phyloP scores from a whole-genome alignment of 331 rosid species.

The Phaseolus coccineus region DNA sequence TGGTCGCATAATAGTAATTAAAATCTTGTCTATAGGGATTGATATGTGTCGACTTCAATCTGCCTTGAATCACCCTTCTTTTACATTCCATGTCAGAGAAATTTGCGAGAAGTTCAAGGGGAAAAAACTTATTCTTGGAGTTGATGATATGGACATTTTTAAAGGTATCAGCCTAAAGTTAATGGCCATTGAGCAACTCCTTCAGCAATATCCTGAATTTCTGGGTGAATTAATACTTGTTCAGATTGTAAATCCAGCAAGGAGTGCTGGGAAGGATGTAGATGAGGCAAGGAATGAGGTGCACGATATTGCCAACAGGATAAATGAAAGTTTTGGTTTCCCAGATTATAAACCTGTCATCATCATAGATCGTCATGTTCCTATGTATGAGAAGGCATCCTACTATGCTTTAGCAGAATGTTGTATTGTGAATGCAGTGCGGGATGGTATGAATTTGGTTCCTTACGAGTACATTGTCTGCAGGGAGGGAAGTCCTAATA shows the following conservation, averaged over 20 bases:
- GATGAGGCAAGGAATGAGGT: slow-evolving; percentile 65
- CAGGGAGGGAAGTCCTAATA: slow-evolving; percentile 66
- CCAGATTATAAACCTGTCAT: slow-evolving; percentile 71
- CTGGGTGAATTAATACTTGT: slow-evolving; percentile 65
- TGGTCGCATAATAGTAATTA: slow-evolving; percentile 72
- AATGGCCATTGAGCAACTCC: slow-evolving; percentile 68
- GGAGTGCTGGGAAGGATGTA: slow-evolving; percentile 70
- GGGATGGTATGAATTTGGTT: slow-evolving; percentile 84
- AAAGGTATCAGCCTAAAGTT: slow-evolving; percentile 75
- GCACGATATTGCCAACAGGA: slow-evolving; percentile 56
- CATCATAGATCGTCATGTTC: slow-evolving; percentile 60
- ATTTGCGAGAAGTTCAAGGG: slow-evolving; percentile 58
- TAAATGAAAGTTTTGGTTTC: slow-evolving; percentile 61
- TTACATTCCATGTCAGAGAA: slow-evolving; percentile 58
- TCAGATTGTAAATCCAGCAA: slow-evolving; percentile 76
- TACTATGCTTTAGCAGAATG: slow-evolving; percentile 75
- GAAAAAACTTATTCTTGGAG: slow-evolving; percentile 69
- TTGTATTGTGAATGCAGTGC: slow-evolving; percentile 75
- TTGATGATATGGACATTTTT: slow-evolving; percentile 87
- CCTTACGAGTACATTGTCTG: slow-evolving; percentile 71
- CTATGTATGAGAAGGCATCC: slow-evolving; percentile 71
- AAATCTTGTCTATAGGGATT: slow-evolving; percentile 69
- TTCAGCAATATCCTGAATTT: slow-evolving; percentile 61
- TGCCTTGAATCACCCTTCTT: slow-evolving; percentile 56
- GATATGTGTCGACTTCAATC: slow-evolving; percentile 69